phyloP scores from a whole-genome alignment of 2,329 filamentous ascomycete genomes.

The Microcyclosporella mali region DNA sequence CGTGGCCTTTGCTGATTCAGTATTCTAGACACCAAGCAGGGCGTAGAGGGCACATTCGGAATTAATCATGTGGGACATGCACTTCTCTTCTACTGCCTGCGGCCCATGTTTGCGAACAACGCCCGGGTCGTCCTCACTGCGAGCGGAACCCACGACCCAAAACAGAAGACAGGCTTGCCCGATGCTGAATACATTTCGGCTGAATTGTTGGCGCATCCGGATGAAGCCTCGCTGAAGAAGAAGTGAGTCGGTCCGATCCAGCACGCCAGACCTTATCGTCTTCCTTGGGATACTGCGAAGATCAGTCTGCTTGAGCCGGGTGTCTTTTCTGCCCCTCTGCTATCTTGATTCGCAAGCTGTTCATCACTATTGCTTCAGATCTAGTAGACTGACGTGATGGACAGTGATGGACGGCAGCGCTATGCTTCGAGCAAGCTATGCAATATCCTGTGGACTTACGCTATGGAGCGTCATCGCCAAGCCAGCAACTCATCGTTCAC shows the following conservation, averaged over 20 bases:
- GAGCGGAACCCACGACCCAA: conserved; percentile 44
- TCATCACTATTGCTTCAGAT: too few species aligned
- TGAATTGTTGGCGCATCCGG: conserved; percentile 42
- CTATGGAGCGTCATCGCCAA: conserved; percentile 35
- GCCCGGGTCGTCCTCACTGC: conserved; percentile 38
- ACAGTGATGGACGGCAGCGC: conserved; percentile 30
- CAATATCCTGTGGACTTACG: conserved; percentile 47
- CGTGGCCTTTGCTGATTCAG: too few species aligned
- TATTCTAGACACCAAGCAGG: conserved; percentile 25
- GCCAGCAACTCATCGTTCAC: conserved; percentile 28
- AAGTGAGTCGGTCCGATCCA: too few species aligned
- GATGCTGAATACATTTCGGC: conserved; percentile 40
- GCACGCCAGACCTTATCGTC: too few species aligned
- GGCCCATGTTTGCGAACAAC: conserved; percentile 35
- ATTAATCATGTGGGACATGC: conserved; percentile 27
- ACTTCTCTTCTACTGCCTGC: conserved; percentile 20
- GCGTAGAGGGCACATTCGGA: conserved; percentile 33
- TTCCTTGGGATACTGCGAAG: too few species aligned
- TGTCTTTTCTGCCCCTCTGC: too few species aligned
- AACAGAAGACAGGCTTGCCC: conserved; percentile 38
- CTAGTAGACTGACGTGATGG: too few species aligned
- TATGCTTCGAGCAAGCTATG: conserved; percentile 44
- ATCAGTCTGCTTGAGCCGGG: too few species aligned
- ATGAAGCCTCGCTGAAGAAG: conserved; percentile 18
- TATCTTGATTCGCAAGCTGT: too few species aligned